These are phyloP conservation scores for Leptographium wingfieldii DNA, from an alignment of 2,329 filamentous ascomycete species.

Conservation along the genomic window DNA sequence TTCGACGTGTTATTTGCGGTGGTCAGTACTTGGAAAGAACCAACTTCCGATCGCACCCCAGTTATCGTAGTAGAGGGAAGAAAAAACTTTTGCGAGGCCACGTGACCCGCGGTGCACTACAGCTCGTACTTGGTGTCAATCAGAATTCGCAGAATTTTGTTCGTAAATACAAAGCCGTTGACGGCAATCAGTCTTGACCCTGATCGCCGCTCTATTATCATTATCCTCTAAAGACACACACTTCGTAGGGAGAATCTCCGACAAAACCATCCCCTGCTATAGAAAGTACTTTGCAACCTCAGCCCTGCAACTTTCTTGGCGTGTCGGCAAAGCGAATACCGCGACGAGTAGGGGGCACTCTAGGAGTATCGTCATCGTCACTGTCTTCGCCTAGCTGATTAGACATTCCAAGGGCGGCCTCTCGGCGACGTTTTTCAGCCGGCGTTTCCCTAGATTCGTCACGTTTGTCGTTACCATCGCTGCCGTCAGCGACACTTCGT, in stretches of 20 bases:
- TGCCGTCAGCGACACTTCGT: conserved; percentile 26
- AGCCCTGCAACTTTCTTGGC: conserved; percentile 11
- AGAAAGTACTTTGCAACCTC: neutral
- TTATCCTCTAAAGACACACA: neutral
- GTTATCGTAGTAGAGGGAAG: neutral
- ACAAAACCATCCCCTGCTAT: neutral
- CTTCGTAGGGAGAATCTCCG: neutral
- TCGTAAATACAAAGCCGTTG: neutral
- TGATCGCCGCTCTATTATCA: neutral
- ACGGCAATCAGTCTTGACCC: neutral
- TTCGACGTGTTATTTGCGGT: neutral
- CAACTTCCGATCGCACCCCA: neutral
- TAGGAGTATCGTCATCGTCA: conserved; percentile 44
- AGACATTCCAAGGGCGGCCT: conserved; percentile 57
- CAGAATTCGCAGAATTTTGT: neutral
- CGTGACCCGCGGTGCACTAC: neutral
- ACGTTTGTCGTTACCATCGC: conserved; percentile 23
- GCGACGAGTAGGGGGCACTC: conserved; percentile 37
- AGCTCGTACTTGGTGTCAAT: neutral
- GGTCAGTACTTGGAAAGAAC: neutral
- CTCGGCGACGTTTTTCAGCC: conserved; percentile 59
- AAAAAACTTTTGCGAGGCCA: neutral
- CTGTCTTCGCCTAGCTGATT: conserved; percentile 30
- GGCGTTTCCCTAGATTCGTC: conserved; percentile 48
- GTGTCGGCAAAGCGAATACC: conserved; percentile 51